Evolutionary conservation across 345 rosid species (phyloP).

Genomic region (Trapa incisa): DNA sequence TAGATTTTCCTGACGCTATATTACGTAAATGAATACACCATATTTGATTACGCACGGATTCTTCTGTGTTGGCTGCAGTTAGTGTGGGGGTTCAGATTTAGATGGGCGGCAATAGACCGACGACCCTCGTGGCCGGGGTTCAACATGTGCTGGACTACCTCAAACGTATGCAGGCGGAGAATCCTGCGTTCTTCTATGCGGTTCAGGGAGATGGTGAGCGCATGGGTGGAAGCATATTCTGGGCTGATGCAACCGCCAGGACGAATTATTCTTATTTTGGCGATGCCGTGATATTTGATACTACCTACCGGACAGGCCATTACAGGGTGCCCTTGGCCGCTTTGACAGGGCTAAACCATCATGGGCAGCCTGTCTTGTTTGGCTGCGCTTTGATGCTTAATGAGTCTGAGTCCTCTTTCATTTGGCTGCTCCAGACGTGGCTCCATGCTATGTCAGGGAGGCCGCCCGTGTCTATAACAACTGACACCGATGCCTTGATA

Average conservation of each 20-base stretch:
- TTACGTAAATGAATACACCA: neutral
- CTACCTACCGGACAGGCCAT: conserved; percentile 26
- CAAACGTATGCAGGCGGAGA: conserved; percentile 46
- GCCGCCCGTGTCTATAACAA: conserved; percentile 54
- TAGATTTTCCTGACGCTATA: neutral
- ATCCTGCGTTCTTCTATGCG: conserved; percentile 55
- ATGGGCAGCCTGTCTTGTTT: conserved; percentile 59
- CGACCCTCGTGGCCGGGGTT: conserved; percentile 42
- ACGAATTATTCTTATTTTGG: conserved; percentile 48
- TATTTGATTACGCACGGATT: neutral
- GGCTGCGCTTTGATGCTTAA: conserved; percentile 55
- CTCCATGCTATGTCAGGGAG: conserved; percentile 56
- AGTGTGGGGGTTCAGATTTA: neutral
- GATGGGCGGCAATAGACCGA: conserved; percentile 10
- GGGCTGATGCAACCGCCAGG: conserved; percentile 58
- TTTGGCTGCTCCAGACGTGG: conserved; percentile 70
- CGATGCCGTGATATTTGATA: conserved; percentile 46
- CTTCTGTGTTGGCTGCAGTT: neutral
- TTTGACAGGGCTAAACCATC: conserved; percentile 62
- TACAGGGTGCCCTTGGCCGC: conserved; percentile 56
- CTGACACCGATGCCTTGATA: conserved; percentile 47
- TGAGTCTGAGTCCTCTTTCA: conserved; percentile 51
- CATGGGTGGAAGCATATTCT: conserved; percentile 38
- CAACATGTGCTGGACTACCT: conserved; percentile 54
- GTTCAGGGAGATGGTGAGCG: conserved; percentile 31